Evolutionary conservation across 2,329 filamentous ascomycete species (phyloP), one percentile per base, ranked within the genome.

Genomic region (Diplodia mutila): DNA sequence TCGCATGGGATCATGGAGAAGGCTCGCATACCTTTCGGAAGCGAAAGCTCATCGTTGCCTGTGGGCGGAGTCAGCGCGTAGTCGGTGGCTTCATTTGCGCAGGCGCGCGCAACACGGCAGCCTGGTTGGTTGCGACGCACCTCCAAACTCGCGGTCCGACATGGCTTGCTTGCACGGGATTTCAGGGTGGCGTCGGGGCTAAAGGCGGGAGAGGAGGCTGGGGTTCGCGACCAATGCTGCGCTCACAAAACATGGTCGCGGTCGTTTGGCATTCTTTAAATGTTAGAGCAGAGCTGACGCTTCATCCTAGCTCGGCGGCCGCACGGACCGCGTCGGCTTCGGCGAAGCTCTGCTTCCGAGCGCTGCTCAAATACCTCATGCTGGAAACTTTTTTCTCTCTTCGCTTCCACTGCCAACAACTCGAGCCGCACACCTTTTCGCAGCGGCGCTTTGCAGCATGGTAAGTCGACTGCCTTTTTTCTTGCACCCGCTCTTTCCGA

Each of bases 111-210:
- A 21, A 6, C 46, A 25, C 27, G 52, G 27, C 21, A 68, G 61
- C 57, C 61, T 49, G 65, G 23, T 37, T 34, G 7, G 32, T 61
- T 52, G 55, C 25, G 37, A 68, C 66, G 46, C 42, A 72, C 78
- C 78, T 70, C 78, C 77, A 72, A 80, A 79, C 73, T 80, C 78
- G 73, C 78, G 78, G 68, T 80, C 78, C 68, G 77, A 79, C 78
- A 80, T 80, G 72, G 51, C 55, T 65, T 27, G n/a, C 32, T 32
- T 18, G 42, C 42, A n/a, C 65, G 25, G 21, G n/a, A 12, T 25
- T 14, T 67, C 32, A 61, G 46, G 53, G 12, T 42, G 54, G 42
- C 11, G 18, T 53, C 12, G 46, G 11, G 16, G 54, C 14, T 23
- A 54, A 49, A 23, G 46, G 32, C 48, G 12, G 65, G 27, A 42